These are phyloP conservation scores for Asparagopsis taxiformis DNA, from an alignment of 31 red algal genomes.

Conservation along the genomic window DNA sequence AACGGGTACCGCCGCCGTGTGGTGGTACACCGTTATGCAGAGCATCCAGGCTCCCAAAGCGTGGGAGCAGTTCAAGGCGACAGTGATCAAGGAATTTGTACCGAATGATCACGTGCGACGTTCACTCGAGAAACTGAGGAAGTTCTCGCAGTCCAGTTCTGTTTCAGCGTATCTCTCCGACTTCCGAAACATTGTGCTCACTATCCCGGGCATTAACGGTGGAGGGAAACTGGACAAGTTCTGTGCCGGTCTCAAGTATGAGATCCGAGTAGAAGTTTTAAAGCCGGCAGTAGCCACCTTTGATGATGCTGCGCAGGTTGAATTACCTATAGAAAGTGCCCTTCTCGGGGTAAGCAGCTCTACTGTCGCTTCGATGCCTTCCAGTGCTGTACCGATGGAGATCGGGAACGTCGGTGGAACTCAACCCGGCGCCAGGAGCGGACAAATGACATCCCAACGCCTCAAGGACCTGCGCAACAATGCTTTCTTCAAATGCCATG, in stretches of 20 bases:
- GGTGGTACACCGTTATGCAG: neutral
- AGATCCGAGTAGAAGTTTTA: slow-evolving; percentile 9
- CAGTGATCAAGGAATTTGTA: neutral
- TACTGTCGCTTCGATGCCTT: neutral
- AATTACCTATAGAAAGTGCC: neutral
- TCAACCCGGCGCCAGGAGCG: neutral
- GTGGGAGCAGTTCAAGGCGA: neutral
- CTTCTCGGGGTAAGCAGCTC: too few species aligned
- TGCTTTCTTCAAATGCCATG: neutral
- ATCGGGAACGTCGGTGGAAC: slow-evolving; percentile 9
- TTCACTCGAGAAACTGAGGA: neutral
- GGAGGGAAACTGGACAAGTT: neutral
- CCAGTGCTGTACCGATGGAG: slow-evolving; percentile 1
- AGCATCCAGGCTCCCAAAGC: neutral
- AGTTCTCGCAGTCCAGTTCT: neutral
- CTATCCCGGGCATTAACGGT: neutral
- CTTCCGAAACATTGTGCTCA: neutral
- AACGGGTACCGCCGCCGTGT: neutral
- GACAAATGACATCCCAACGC: neutral
- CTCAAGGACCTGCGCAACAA: neutral
- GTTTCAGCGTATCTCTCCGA: neutral
- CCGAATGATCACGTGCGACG: neutral
- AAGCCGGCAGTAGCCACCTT: neutral
- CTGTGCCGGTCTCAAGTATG: neutral
- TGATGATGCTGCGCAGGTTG: slow-evolving; percentile 3